phyloP scores from a whole-genome alignment of 768 basidiomycete species.

The Candolleomyces aberdarensis region DNA sequence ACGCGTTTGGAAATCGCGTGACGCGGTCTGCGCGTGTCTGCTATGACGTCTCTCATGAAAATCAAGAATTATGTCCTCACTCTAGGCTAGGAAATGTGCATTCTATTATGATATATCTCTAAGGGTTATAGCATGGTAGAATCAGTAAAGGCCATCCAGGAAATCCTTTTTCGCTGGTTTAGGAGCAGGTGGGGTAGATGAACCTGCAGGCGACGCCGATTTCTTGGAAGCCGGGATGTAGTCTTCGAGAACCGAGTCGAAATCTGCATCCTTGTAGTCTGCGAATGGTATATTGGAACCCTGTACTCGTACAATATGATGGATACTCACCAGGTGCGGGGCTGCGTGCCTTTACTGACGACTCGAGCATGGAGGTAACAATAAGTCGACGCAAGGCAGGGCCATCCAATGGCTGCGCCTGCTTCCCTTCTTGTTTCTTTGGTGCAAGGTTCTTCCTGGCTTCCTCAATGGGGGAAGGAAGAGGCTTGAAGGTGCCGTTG shows the following conservation, averaged over 20 bases:
- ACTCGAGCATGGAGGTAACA: conserved; percentile 55
- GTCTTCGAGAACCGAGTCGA: conserved; percentile 74
- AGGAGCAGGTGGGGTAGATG: conserved; percentile 10
- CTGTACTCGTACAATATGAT: neutral
- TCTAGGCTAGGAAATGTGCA: neutral
- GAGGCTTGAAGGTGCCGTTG: conserved; percentile 66
- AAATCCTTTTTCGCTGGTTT: conserved; percentile 30
- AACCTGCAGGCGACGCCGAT: conserved; percentile 12
- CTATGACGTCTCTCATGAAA: too few species aligned
- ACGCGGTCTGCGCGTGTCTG: too few species aligned
- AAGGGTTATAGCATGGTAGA: neutral
- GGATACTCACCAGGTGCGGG: conserved; percentile 36
- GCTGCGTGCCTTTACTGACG: conserved; percentile 48
- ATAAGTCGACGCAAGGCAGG: conserved; percentile 63
- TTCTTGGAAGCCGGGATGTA: conserved; percentile 50
- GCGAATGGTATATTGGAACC: neutral
- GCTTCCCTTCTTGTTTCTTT: conserved; percentile 11
- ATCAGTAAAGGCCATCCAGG: conserved; percentile 41
- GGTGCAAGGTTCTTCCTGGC: conserved; percentile 23
- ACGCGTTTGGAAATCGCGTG: too few species aligned
- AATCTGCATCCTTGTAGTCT: conserved; percentile 49
- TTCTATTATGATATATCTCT: conserved; percentile 1
- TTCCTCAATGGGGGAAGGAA: conserved; percentile 30
- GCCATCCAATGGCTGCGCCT: conserved; percentile 52
- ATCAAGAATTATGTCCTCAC: too few species aligned